Conservation (phyloP, 2,329 filamentous ascomycete genomes). For the Penicillium brasilianum region DNA sequence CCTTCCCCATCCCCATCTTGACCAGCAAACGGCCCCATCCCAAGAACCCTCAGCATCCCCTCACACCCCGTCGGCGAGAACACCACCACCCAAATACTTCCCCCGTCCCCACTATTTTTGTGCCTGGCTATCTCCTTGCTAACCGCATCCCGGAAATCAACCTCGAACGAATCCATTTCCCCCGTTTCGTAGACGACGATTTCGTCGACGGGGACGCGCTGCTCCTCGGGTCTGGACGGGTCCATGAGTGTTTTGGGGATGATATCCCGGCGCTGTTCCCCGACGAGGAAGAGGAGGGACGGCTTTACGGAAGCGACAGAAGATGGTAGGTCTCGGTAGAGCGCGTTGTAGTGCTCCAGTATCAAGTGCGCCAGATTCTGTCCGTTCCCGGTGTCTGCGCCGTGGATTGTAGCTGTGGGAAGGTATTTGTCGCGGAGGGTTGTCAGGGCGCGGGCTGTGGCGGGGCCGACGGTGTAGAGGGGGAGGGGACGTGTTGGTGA, state of each 20-base stretch:
- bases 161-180: conserved; percentile 77
- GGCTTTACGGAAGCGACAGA: conserved; percentile 43
- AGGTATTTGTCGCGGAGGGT: conserved; percentile 50
- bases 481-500: conserved; percentile 23
- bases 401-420: conserved; percentile 68
- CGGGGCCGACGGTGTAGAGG: conserved; percentile 57
- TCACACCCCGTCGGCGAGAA: conserved; percentile 68
- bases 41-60: conserved; percentile 62
- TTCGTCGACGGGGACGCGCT: conserved; percentile 73
- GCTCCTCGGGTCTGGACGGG: conserved; percentile 52
- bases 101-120: background rate
- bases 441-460: conserved; percentile 68
- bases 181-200: conserved; percentile 84
- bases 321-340: conserved; percentile 23
- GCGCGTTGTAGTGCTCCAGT: conserved; percentile 70
- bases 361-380: conserved; percentile 80
- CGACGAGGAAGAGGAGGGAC: conserved; percentile 82
- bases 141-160: conserved; percentile 65
- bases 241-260: conserved; percentile 81
- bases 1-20: conserved; percentile 14
- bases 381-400: conserved; percentile 83
- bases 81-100: conserved; percentile 48
- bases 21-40: conserved; percentile 34
- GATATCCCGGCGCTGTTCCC: conserved; percentile 85
- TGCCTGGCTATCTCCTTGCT: conserved; percentile 19